Evolutionary conservation across 768 basidiomycete species (phyloP).

Genomic region (Polyporus arcularius): DNA sequence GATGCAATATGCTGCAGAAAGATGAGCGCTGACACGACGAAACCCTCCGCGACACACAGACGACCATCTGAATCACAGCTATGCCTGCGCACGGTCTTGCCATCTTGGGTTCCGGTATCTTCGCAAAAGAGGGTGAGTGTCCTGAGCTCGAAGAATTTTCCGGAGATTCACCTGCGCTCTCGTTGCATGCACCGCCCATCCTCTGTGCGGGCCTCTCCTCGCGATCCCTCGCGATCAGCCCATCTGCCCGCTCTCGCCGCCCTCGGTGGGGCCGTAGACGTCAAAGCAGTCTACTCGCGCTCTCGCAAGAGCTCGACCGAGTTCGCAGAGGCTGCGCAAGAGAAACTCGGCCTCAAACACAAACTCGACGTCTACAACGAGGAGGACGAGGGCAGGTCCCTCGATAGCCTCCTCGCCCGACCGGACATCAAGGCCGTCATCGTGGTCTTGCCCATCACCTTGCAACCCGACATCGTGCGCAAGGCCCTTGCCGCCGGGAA

Average conservation of each 20-base stretch:
- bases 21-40: background rate
- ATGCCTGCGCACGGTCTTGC: conserved; percentile 52
- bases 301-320: conserved; percentile 60
- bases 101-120: conserved; percentile 80
- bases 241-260: conserved; percentile 72
- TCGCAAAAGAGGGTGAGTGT: conserved; percentile 68
- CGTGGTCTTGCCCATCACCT: conserved; percentile 74
- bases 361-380: conserved; percentile 60
- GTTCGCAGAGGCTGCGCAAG: conserved; percentile 49
- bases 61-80: no score
- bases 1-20: no score
- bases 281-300: conserved; percentile 81
- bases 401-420: conserved; percentile 68
- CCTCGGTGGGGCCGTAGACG: conserved; percentile 50
- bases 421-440: conserved; percentile 73
- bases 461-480: conserved; percentile 68
- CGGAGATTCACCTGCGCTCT: conserved; percentile 24
- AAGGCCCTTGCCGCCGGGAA: conserved; percentile 74
- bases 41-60: background rate
- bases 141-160: conserved; percentile 4
- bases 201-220: no score
- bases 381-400: conserved; percentile 39
- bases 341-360: conserved; percentile 39
- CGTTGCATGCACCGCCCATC: no score
- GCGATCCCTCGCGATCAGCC: conserved; percentile 41